These are phyloP conservation scores for Orbilia blumenaviensis DNA, from an alignment of 2,329 filamentous ascomycete species.

Conservation along the genomic window DNA sequence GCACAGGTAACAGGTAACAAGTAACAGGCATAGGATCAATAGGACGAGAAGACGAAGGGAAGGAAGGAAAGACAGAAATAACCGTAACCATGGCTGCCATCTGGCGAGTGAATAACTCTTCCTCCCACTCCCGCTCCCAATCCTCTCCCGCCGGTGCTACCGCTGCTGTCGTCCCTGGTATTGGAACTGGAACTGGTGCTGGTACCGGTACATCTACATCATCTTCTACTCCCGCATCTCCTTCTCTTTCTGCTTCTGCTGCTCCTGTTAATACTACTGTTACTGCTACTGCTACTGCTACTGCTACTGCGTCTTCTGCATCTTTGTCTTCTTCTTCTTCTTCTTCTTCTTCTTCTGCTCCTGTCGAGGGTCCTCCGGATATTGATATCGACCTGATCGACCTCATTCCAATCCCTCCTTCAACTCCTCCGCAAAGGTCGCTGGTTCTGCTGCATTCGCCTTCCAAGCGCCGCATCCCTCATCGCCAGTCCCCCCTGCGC, in stretches of 20 bases:
- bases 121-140: constrained; percentile 45
- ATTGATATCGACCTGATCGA: background rate
- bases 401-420: background rate
- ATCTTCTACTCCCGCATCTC: background rate
- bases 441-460: constrained; percentile 41
- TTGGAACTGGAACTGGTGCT: too few species aligned
- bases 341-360: background rate
- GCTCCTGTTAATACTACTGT: too few species aligned
- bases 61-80: too few species aligned
- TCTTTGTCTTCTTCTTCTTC: background rate
- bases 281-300: too few species aligned
- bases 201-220: background rate
- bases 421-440: constrained; percentile 35
- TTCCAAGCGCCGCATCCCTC: constrained; percentile 38
- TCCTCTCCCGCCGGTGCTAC: constrained; percentile 47
- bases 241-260: background rate
- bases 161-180: too few species aligned
- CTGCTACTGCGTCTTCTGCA: background rate
- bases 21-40: background rate
- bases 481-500: constrained; percentile 29
- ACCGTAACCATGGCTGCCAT: constrained; percentile 46
- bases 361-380: background rate
- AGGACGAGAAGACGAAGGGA: background rate
- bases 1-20: background rate
- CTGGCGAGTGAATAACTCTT: constrained; percentile 44